phyloP scores from a whole-genome alignment of 352 stramenopile genomes.

The Peronosclerospora sorghi region DNA sequence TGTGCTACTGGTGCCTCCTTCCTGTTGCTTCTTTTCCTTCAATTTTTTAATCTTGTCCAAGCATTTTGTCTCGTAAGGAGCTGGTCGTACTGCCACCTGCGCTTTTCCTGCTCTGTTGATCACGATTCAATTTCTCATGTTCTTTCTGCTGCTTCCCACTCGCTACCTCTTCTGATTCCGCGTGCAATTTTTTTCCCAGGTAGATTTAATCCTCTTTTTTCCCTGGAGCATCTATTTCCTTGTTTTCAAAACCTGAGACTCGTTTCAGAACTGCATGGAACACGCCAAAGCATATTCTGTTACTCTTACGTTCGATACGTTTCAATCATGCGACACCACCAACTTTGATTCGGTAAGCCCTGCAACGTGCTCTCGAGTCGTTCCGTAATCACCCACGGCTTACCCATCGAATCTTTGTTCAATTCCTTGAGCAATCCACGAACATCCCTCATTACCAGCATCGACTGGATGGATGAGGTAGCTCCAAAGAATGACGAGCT shows the following conservation, averaged over 20 bases:
- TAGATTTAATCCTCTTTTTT: slow-evolving; percentile 44
- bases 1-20: slow-evolving; percentile 1
- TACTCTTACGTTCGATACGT: too few species aligned
- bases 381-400: too few species aligned
- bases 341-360: too few species aligned
- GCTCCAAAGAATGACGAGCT: too few species aligned
- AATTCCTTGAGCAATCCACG: too few species aligned
- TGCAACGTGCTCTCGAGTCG: too few species aligned
- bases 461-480: too few species aligned
- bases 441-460: too few species aligned
- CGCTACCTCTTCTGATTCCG: slow-evolving; percentile 20
- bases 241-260: slow-evolving; percentile 26
- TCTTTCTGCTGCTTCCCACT: slow-evolving; percentile 19
- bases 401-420: too few species aligned
- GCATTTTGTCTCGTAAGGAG: slow-evolving; percentile 55
- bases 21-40: slow-evolving; percentile 42
- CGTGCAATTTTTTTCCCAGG: slow-evolving; percentile 45
- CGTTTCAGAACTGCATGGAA: slow-evolving; percentile 56
- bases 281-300: slow-evolving; percentile 1
- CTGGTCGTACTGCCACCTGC: slow-evolving; percentile 6
- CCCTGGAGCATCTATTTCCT: too few species aligned
- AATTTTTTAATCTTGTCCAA: slow-evolving; percentile 60
- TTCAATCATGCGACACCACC: too few species aligned
- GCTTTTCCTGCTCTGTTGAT: slow-evolving; percentile 16
- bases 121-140: slow-evolving; percentile 11